These are phyloP conservation scores for Drechmeria coniospora DNA, from an alignment of 2,329 filamentous ascomycete species.

Conservation along the genomic window DNA sequence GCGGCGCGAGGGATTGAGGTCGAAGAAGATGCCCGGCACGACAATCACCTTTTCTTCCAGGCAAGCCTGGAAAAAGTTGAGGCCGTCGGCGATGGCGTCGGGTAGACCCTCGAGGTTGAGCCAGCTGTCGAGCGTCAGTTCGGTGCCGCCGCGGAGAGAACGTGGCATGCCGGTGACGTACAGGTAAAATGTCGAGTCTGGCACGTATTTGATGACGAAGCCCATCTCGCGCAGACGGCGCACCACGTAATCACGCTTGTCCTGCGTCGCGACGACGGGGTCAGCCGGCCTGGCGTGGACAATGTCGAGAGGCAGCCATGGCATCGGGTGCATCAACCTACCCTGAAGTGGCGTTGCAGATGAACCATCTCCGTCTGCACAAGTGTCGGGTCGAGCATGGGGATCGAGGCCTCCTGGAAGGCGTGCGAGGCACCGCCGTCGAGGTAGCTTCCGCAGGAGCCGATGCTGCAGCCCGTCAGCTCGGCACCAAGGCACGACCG, in stretches of 20 bases:
- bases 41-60: constrained; percentile 91
- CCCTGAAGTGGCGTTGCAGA: constrained; percentile 72
- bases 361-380: constrained; percentile 79
- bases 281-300: background rate
- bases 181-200: constrained; percentile 89
- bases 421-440: constrained; percentile 90
- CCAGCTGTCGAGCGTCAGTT: constrained; percentile 21
- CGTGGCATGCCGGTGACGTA: constrained; percentile 26
- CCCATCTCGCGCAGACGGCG: constrained; percentile 68
- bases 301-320: background rate
- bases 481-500: background rate
- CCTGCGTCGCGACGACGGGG: constrained; percentile 21
- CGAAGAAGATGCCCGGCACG: constrained; percentile 95
- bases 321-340: constrained; percentile 14
- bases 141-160: background rate
- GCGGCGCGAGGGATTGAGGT: constrained; percentile 78
- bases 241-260: constrained; percentile 86
- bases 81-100: constrained; percentile 70
- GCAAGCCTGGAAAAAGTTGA: constrained; percentile 95
- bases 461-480: constrained; percentile 36
- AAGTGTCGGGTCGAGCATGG: constrained; percentile 77
- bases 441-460: constrained; percentile 82
- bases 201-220: constrained; percentile 69
- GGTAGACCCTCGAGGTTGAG: constrained; percentile 53
- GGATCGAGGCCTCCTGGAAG: constrained; percentile 85